Percentiles rank a stretch among this genome's conserved stretches.
Conservation (phyloP, 202 grass and related monocot genomes). For the Saccharum hybrid region DNA sequence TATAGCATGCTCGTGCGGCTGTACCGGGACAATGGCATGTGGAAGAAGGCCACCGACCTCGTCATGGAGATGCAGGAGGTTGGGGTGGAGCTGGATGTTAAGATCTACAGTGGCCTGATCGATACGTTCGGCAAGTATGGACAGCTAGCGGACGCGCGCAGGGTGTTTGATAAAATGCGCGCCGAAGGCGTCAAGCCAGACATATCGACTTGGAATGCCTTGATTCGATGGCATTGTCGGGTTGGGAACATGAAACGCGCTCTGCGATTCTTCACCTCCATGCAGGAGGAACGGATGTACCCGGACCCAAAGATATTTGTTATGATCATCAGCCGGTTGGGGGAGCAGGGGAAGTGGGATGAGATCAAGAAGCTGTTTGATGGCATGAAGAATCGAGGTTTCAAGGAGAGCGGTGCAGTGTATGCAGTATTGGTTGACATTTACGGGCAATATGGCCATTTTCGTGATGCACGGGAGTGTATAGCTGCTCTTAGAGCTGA, state of each 20-base stretch:
- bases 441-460: slow-evolving; percentile 83
- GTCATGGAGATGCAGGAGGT: slow-evolving; percentile 82
- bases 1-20: slow-evolving; percentile 68
- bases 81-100: slow-evolving; percentile 58
- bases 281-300: slow-evolving; percentile 82
- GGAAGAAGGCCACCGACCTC: slow-evolving; percentile 90
- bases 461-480: slow-evolving; percentile 64
- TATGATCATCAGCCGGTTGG: slow-evolving; percentile 66
- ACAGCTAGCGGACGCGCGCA: slow-evolving; percentile 64
- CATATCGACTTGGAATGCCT: slow-evolving; percentile 74
- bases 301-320: slow-evolving; percentile 82
- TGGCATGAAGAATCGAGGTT: slow-evolving; percentile 63
- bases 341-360: slow-evolving; percentile 85
- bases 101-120: slow-evolving; percentile 73
- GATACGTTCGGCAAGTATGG: slow-evolving; percentile 77
- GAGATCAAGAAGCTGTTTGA: slow-evolving; percentile 75
- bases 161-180: slow-evolving; percentile 76
- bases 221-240: slow-evolving; percentile 81
- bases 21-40: slow-evolving; percentile 93
- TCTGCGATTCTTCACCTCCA: slow-evolving; percentile 56
- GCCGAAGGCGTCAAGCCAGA: slow-evolving; percentile 65
- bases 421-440: slow-evolving; percentile 90
- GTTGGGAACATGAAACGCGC: slow-evolving; percentile 72
- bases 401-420: slow-evolving; percentile 69
- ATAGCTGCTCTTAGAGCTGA: slow-evolving; percentile 80